Base-by-base conservation (phyloP, 768 basidiomycete species). In the Pleurotus sapidus region DNA sequence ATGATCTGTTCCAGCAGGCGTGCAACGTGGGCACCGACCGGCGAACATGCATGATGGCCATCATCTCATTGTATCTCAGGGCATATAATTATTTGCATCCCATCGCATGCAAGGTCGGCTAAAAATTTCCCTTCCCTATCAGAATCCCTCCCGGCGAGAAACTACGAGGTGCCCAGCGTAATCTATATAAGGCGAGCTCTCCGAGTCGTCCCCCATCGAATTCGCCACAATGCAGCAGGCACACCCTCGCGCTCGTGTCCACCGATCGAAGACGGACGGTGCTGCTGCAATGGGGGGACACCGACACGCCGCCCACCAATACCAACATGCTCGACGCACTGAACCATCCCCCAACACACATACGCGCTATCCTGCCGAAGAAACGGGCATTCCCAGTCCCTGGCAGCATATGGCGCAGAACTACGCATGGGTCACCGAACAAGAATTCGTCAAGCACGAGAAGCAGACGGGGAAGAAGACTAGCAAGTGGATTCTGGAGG, bases 401-500 rank as follows among this genome's bases (percentile, higher is more conserved):
- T 78, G 78, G 76, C 64, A 72, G 56, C 74, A 78, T 38, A 74
- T 76, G 72, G 68, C 72, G 9, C 65, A 76, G 23, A 74, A 80
- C 7, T 78, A 75, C 60, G 66, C 74, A 5, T 84, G 79, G 77
- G 80, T 80, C 5, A 74, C 77, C 49, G 80, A 85, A 58, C 83
- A 86, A 67, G 80, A 82, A 60, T 69, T 72, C 43, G 66, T 72
- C 57, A 72, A 72, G 46, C 71, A 74, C 56, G 73, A 72, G 46
- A 76, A 73, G 57, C 72, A 75, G 59, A 76, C 73, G 60, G 30
- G 30, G 30, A 74, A 74, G 64, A 82, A 77, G 62, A 84, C 83
- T 30, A 82, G 86, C 54, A 77, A 80, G 55, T 89, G 89, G 88
- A 82, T 89, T 49, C 68, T 77, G 47, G 77, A 84, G 61, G 84